Evolutionary conservation across 805 yeast species (phyloP), one percentile per base, ranked within the genome.

Genomic region (Millerago galiae): DNA sequence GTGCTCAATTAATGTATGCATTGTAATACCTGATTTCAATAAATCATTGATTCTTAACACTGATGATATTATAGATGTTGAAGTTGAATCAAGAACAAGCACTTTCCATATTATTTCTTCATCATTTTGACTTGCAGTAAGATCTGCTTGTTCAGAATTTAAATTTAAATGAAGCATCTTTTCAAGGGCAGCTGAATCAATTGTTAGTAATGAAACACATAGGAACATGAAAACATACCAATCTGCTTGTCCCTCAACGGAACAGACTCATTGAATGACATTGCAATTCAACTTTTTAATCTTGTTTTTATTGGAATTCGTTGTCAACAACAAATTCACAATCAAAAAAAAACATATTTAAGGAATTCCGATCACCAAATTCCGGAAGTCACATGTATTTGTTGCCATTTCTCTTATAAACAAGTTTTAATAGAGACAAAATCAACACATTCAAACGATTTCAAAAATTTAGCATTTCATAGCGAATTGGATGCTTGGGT

Each of bases 21-120:
- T 82, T 0, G 99, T 93, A 43, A 93, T 81, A 9, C 99, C 99
- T 58, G 87, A 85, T 51, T 83, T 79, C 52, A 93, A 72, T 51
- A 93, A 70, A 60, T 95, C 99, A 54, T 88, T 88, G 47, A 91
- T 96, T 45, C 98, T 71, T 43, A 93, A 65, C n/a, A 93, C 91
- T 7, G 95, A 84, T 2, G 97, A 89, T 7, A 93, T 76, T 34
- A 93, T 83, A 14, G 84, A 83, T 26, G 95, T 85, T 33, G 96
- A 85, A 45, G 80, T 75, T 32, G 71, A 61, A 60, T 93, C 99
- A 50, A 93, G 71, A 5, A 93, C 77, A 38, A 93, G 71, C 8
- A 86, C 95, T 58, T 93, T 93, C 99, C 99, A 93, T 25, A 82
- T 71, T 42, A 86, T 71, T 50, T 82, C 88, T 52, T 81, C 85